A percentile compares a stretch with the other conserved stretches of the same genome.
Conservation (phyloP, 768 basidiomycete genomes). For the Phlebiopsis gigantea region DNA sequence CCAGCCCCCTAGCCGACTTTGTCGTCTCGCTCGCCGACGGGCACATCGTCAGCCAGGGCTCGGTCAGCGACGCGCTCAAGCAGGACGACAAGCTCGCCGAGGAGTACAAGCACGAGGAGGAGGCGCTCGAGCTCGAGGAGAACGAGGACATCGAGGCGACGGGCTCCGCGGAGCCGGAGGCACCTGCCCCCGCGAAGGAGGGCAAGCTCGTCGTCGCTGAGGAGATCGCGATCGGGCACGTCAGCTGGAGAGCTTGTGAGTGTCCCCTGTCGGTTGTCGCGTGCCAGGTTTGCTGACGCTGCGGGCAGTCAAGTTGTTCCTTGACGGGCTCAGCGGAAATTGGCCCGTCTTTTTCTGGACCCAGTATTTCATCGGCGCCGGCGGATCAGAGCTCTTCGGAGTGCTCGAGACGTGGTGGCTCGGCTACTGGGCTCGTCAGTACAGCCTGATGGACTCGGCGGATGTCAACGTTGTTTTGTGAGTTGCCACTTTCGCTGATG, state of each 20-base stretch:
- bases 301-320: slow-evolving; percentile 26
- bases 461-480: slow-evolving; percentile 29
- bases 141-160: slow-evolving; percentile 8
- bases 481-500: slow-evolving; percentile 6
- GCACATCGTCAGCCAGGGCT: slow-evolving; percentile 40
- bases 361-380: slow-evolving; percentile 12
- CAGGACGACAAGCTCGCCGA: slow-evolving; percentile 30
- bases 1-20: slow-evolving; percentile 45
- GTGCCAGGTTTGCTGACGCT: not conserved
- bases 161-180: not conserved
- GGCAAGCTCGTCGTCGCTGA: slow-evolving; percentile 33
- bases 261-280: not conserved
- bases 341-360: slow-evolving; percentile 25
- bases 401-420: slow-evolving; percentile 30
- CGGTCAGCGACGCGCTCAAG: slow-evolving; percentile 40
- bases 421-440: slow-evolving; percentile 32
- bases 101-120: slow-evolving; percentile 20
- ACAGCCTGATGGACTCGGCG: slow-evolving; percentile 19
- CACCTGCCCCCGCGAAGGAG: slow-evolving; percentile 16
- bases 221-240: slow-evolving; percentile 32
- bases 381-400: slow-evolving; percentile 15
- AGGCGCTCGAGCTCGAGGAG: slow-evolving; percentile 20
- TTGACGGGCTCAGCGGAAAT: slow-evolving; percentile 24
- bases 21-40: slow-evolving; percentile 53
- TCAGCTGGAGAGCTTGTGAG: slow-evolving; percentile 31